These are phyloP conservation scores for Flaveria robusta DNA, from an alignment of 129 eudicot genomes.

Conservation along the genomic window DNA sequence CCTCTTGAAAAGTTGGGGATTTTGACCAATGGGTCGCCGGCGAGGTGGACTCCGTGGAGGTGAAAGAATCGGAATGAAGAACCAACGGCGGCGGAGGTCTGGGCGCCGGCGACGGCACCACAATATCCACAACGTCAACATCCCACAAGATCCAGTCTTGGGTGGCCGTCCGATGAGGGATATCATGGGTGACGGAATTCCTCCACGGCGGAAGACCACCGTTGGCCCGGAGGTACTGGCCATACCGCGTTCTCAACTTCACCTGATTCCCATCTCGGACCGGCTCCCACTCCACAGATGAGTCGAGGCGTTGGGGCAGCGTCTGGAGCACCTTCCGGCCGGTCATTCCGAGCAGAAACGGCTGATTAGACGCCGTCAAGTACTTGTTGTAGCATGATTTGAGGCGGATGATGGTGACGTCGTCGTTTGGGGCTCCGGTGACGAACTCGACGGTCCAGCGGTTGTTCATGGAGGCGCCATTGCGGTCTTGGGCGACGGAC, in stretches of 20 bases:
- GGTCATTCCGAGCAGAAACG: conserved; percentile 70
- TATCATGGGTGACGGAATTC: conserved; percentile 67
- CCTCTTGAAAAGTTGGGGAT: conserved; percentile 54
- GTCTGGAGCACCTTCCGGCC: conserved; percentile 80
- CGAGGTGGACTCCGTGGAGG: conserved; percentile 43
- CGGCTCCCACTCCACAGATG: conserved; percentile 87
- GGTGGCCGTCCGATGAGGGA: conserved; percentile 60
- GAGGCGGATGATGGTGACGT: conserved; percentile 51
- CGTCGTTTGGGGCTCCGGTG: conserved; percentile 15
- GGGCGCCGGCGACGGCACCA: conserved; percentile 39
- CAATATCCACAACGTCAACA: conserved; percentile 63
- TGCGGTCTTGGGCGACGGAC: conserved; percentile 62
- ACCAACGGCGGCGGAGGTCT: conserved; percentile 39
- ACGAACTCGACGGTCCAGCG: conserved; percentile 73
- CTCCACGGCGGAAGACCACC: conserved; percentile 82
- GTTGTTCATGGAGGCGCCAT: conserved; percentile 56
- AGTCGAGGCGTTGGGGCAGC: conserved; percentile 48
- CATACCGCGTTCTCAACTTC: conserved; percentile 57
- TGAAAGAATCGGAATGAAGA: conserved; percentile 37
- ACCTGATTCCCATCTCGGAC: conserved; percentile 51
- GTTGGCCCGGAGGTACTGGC: conserved; percentile 62
- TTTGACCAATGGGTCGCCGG: conserved; percentile 14
- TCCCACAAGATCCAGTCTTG: conserved; percentile 75
- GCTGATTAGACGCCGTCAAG: conserved; percentile 74
- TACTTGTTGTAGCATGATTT: conserved; percentile 69